phyloP scores from a whole-genome alignment of 2,329 filamentous ascomycete genomes.

The Stylonectria norvegica region DNA sequence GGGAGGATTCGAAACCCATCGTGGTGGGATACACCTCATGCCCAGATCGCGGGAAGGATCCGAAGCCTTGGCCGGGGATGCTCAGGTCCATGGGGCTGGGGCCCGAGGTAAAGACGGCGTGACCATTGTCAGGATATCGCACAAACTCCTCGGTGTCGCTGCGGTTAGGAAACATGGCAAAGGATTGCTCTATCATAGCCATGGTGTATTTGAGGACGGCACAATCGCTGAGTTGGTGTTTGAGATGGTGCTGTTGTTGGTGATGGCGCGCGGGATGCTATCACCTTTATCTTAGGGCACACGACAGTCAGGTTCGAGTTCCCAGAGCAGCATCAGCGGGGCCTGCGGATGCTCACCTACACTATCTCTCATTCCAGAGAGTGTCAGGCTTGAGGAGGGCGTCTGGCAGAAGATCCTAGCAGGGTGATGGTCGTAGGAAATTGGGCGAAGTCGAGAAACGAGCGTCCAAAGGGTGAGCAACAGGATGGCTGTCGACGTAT shows the following conservation, averaged over 20 bases:
- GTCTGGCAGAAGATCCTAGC: constrained; percentile 21
- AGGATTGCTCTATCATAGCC: constrained; percentile 28
- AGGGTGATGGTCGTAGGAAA: constrained; percentile 16
- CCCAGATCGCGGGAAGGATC: constrained; percentile 36
- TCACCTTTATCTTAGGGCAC: constrained; percentile 25
- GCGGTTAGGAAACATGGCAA: constrained; percentile 27
- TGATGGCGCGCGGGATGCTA: constrained; percentile 19
- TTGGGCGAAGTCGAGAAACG: no score
- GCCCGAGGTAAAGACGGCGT: constrained; percentile 36
- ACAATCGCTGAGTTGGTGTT: constrained; percentile 7
- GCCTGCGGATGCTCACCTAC: constrained; percentile 23
- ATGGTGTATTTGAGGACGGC: constrained; percentile 20
- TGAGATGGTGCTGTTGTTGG: constrained; percentile 14
- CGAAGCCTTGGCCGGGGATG: constrained; percentile 46
- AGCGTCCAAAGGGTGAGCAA: no score
- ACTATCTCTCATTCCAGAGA: constrained; percentile 27
- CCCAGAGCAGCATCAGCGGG: constrained; percentile 8
- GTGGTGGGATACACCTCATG: constrained; percentile 33
- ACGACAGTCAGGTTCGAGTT: constrained; percentile 14
- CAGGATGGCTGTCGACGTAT: no score
- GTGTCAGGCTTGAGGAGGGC: constrained; percentile 18
- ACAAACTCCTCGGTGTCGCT: constrained; percentile 38
- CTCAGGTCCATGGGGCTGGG: constrained; percentile 46
- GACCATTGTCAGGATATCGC: constrained; percentile 48
- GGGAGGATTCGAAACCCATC: constrained; percentile 44